Evolutionary conservation across 148 eudicot species (phyloP).

Genomic region (Pharnaceum exiguum): DNA sequence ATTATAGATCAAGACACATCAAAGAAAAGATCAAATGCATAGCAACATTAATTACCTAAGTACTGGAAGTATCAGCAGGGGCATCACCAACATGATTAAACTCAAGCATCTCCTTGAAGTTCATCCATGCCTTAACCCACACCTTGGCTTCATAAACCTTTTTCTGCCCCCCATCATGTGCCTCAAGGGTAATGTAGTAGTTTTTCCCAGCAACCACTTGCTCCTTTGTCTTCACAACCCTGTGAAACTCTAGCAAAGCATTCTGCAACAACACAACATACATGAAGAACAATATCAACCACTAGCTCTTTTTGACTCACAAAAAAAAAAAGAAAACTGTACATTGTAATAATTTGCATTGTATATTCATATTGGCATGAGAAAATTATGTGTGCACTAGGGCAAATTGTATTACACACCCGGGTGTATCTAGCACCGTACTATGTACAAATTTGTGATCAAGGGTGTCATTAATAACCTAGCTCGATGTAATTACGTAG

Average conservation of each 20-base stretch:
- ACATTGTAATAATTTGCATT: neutral
- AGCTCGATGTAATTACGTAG: too few species aligned
- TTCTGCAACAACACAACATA: too few species aligned
- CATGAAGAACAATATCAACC: neutral
- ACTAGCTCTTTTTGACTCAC: neutral
- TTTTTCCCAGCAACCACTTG: conserved; percentile 62
- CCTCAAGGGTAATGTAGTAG: conserved; percentile 54
- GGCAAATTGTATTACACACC: too few species aligned
- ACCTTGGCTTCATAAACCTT: conserved; percentile 59
- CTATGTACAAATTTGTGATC: too few species aligned
- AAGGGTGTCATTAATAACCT: too few species aligned
- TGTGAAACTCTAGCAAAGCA: conserved; percentile 40
- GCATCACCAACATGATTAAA: conserved; percentile 38
- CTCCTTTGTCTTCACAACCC: conserved; percentile 44
- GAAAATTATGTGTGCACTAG: too few species aligned
- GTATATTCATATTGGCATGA: too few species aligned
- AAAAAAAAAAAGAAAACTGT: neutral
- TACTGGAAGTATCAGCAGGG: conserved; percentile 12
- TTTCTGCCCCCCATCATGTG: conserved; percentile 35
- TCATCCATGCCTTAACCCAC: conserved; percentile 61
- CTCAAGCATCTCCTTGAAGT: conserved; percentile 58
- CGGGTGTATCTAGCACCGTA: too few species aligned
- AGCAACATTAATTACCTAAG: conserved; percentile 10
- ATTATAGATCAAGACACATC: too few species aligned
- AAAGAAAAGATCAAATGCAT: neutral